phyloP scores from a whole-genome alignment of 805 yeast genomes.

The Zygotorulaspora sp. region DNA sequence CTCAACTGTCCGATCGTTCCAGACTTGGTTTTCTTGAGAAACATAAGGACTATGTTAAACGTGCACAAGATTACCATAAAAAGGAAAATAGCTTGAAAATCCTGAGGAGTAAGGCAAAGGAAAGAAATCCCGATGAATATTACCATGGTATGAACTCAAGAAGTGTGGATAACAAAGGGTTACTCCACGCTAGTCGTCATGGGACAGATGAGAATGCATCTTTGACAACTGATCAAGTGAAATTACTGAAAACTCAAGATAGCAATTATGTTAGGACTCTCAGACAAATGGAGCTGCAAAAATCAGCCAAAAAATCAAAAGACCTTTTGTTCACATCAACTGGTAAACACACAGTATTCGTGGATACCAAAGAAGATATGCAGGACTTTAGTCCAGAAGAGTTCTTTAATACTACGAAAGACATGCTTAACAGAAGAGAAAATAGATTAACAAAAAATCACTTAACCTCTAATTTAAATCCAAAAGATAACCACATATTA shows the following conservation, averaged over 20 bases:
- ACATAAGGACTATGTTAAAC: conserved; percentile 75
- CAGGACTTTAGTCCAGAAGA: conserved; percentile 57
- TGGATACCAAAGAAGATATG: conserved; percentile 56
- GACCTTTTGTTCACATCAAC: conserved; percentile 47
- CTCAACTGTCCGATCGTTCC: conserved; percentile 73
- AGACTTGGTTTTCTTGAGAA: conserved; percentile 86
- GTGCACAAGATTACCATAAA: conserved; percentile 62
- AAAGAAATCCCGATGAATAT: conserved; percentile 90
- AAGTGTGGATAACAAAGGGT: conserved; percentile 66
- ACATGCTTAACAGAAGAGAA: conserved; percentile 58
- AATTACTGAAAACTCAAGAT: conserved; percentile 86
- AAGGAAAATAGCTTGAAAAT: conserved; percentile 61
- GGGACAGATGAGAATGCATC: conserved; percentile 44
- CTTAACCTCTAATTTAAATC: conserved; percentile 40
- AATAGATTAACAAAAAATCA: conserved; percentile 66
- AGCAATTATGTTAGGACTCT: conserved; percentile 76
- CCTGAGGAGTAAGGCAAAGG: conserved; percentile 64
- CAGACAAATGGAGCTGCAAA: conserved; percentile 61
- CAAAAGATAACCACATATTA: conserved; percentile 4
- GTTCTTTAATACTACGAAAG: conserved; percentile 66
- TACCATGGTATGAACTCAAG: conserved; percentile 85
- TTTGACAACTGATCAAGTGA: conserved; percentile 68
- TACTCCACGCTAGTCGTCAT: conserved; percentile 56
- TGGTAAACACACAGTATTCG: conserved; percentile 84
- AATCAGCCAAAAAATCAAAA: conserved; percentile 50